Percentiles rank a stretch among this genome's conserved stretches.
phyloP scores from a whole-genome alignment of 176 grass and related monocot genomes.

The Zoysia japonica region DNA sequence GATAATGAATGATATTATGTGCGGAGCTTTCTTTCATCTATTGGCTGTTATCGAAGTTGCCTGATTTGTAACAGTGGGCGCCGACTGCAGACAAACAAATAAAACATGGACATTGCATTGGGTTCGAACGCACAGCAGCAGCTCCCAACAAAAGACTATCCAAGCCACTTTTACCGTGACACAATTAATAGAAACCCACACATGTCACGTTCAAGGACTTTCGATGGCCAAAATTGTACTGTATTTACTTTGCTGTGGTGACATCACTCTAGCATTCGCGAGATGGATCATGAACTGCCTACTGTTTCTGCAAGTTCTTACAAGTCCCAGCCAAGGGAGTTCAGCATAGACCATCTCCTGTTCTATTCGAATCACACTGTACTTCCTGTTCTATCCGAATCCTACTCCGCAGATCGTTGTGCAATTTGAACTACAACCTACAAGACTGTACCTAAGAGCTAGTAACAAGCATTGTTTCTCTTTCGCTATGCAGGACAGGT shows the following conservation, averaged over 20 bases:
- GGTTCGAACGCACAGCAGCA: no score
- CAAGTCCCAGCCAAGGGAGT: no score
- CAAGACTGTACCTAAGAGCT: constrained; percentile 2
- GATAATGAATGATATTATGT: no score
- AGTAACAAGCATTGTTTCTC: background rate
- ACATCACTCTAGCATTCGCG: background rate
- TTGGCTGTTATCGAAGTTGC: no score
- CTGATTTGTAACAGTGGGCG: no score
- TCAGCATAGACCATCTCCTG: background rate
- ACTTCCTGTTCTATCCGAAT: background rate
- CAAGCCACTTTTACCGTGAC: background rate
- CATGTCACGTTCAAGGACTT: background rate
- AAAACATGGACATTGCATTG: no score
- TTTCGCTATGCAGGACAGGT: background rate
- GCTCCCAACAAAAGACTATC: background rate
- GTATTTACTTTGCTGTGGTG: background rate
- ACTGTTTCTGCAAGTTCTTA: background rate
- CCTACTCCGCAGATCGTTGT: background rate
- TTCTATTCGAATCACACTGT: background rate
- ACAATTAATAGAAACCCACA: no score
- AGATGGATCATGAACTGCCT: background rate
- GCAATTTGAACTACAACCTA: background rate
- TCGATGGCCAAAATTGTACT: background rate
- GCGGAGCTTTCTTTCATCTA: no score
- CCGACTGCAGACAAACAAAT: no score